Percentiles rank a stretch among this genome's conserved stretches.
Conservation (phyloP, 306 rosid genomes). For the Inga laurina region DNA sequence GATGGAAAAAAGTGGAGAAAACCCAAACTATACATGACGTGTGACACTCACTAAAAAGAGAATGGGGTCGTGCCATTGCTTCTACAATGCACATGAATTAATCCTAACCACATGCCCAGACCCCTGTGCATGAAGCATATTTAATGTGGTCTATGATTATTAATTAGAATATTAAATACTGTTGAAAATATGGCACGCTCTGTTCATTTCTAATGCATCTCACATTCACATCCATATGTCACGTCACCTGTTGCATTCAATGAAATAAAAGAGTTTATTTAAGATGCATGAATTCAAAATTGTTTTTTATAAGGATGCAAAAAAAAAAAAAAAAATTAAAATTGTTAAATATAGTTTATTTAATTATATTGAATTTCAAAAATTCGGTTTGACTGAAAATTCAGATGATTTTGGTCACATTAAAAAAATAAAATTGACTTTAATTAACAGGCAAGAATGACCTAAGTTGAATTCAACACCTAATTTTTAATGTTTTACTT, state of each 20-base stretch:
- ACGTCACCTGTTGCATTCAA: not conserved
- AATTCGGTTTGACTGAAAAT: not conserved
- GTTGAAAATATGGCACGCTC: not conserved
- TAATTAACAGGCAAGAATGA: not conserved
- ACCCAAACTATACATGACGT: not conserved
- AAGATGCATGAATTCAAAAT: not conserved
- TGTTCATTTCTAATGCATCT: not conserved
- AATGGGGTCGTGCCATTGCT: conserved; percentile 26
- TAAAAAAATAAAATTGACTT: too few relatives aligned
- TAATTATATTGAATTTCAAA: not conserved
- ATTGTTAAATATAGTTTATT: not conserved
- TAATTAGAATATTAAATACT: not conserved
- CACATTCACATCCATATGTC: not conserved
- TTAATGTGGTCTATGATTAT: not conserved
- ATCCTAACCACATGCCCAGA: conserved; percentile 46
- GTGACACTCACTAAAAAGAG: conserved; percentile 17
- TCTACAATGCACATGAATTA: conserved; percentile 39
- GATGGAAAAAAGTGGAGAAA: not conserved
- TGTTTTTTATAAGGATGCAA: not conserved
- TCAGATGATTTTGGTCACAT: not conserved
- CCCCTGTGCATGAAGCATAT: not conserved
- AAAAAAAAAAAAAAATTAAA: too few relatives aligned
- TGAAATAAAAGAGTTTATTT: too few relatives aligned
- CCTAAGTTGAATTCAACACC: not conserved
- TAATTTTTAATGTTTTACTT: not conserved